These are phyloP conservation scores for Huntiella decipiens DNA, from an alignment of 2,329 filamentous ascomycete genomes.

Conservation along the genomic window DNA sequence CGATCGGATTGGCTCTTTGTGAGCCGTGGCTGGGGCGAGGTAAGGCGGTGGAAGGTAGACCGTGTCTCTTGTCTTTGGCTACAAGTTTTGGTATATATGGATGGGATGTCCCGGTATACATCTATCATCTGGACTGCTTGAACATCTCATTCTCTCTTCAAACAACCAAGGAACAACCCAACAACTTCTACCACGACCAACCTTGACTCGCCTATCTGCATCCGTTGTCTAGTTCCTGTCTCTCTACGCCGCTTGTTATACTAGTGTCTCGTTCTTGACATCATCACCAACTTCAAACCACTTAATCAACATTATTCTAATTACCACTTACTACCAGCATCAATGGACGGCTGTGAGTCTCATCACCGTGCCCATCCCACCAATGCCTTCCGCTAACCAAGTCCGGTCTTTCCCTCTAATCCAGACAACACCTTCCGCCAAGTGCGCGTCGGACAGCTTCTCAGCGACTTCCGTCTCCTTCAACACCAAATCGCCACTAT, in stretches of 20 bases:
- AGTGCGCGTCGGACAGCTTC: constrained; percentile 40
- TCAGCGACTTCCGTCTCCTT: constrained; percentile 40
- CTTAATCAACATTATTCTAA: background rate
- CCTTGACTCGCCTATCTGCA: background rate
- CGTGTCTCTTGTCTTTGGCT: too few relatives aligned
- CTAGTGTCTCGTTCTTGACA: background rate
- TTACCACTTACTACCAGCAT: constrained; percentile 2
- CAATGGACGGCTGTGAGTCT: constrained; percentile 16
- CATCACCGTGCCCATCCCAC: background rate
- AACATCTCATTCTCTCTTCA: too few relatives aligned
- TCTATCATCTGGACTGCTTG: too few relatives aligned
- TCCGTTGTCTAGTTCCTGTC: background rate
- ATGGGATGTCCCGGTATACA: too few relatives aligned
- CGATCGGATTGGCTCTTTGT: too few relatives aligned
- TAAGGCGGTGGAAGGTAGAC: too few relatives aligned
- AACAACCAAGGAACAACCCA: too few relatives aligned
- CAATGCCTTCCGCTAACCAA: background rate
- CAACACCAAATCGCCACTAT: constrained; percentile 43
- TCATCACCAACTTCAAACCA: too few relatives aligned
- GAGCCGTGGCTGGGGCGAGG: too few relatives aligned
- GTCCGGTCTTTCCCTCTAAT: background rate
- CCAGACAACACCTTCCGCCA: constrained; percentile 42
- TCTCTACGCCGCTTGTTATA: background rate
- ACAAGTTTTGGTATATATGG: too few relatives aligned
- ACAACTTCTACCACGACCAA: background rate